phyloP scores from a whole-genome alignment of 768 basidiomycete genomes.

The Suillus luteus region DNA sequence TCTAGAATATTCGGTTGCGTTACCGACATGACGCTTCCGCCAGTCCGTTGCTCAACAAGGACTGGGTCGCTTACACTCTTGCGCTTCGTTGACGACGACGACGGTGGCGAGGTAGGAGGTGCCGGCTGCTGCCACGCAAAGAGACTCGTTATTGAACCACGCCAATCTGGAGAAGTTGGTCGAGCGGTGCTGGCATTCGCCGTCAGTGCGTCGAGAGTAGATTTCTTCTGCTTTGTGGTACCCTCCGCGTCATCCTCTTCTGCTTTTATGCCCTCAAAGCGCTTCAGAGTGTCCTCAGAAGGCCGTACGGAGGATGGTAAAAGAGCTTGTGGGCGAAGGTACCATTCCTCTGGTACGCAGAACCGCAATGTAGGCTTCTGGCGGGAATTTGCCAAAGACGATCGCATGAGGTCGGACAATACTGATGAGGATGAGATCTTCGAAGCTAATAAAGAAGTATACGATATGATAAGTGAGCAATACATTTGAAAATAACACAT shows the following conservation, averaged over 20 bases:
- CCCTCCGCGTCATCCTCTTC: constrained; percentile 51
- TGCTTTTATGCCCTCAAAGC: constrained; percentile 45
- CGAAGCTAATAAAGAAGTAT: constrained; percentile 40
- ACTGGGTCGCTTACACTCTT: constrained; percentile 76
- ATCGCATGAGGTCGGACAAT: constrained; percentile 45
- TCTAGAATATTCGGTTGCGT: constrained; percentile 25
- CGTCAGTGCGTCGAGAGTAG: constrained; percentile 29
- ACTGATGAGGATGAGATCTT: constrained; percentile 45
- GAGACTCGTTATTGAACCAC: constrained; percentile 60
- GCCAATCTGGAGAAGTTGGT: constrained; percentile 49
- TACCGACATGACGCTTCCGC: constrained; percentile 26
- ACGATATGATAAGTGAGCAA: constrained; percentile 9
- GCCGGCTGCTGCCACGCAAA: constrained; percentile 61
- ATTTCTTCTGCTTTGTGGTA: constrained; percentile 57
- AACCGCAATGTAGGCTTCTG: constrained; percentile 54
- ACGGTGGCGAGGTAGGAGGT: constrained; percentile 41
- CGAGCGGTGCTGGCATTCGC: constrained; percentile 18
- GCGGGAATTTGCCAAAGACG: constrained; percentile 45
- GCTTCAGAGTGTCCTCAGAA: constrained; percentile 52
- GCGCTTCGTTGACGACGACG: constrained; percentile 40
- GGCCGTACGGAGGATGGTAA: constrained; percentile 52
- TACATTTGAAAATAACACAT: constrained; percentile 43
- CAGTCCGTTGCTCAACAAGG: constrained; percentile 50
- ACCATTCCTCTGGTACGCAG: constrained; percentile 82
- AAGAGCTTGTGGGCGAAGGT: constrained; percentile 64